These are phyloP conservation scores for Neurospora sp. DNA, from an alignment of 495 filamentous ascomycete genomes.

Conservation along the genomic window DNA sequence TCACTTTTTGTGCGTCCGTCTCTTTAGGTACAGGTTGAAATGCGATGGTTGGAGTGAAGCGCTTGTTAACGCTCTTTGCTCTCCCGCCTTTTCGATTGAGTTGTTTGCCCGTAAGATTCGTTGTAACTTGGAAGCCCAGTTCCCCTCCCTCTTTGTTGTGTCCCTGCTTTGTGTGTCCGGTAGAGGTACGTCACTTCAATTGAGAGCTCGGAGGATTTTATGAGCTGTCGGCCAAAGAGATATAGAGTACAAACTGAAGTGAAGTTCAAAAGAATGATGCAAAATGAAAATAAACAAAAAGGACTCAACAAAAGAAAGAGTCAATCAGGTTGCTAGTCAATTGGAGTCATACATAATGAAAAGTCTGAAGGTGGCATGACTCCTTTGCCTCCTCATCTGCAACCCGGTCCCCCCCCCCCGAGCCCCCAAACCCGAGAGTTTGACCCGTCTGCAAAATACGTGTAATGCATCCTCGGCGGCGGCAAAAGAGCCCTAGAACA, in stretches of 20 bases:
- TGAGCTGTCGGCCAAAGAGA: background rate
- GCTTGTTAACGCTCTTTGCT: background rate
- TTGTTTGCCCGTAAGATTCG: background rate
- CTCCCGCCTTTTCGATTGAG: background rate
- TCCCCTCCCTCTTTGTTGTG: background rate
- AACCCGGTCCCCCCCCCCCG: background rate
- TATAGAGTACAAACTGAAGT: background rate
- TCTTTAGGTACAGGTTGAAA: background rate
- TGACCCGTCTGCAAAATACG: background rate
- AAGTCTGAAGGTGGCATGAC: slow-evolving; percentile 2
- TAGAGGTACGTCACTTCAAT: background rate
- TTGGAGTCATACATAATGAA: background rate
- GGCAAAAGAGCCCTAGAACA: background rate
- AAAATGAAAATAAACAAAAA: background rate
- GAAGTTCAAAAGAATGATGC: background rate
- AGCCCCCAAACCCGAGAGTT: background rate
- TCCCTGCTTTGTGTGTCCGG: background rate
- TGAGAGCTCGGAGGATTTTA: background rate
- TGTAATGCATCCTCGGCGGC: background rate
- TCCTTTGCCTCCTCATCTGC: background rate
- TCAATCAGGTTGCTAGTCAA: background rate
- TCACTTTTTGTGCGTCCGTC: background rate
- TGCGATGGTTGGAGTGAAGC: background rate
- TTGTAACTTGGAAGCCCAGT: background rate
- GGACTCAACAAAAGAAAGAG: background rate